Conservation (phyloP, 306 rosid genomes). For the Luffa acutangula region DNA sequence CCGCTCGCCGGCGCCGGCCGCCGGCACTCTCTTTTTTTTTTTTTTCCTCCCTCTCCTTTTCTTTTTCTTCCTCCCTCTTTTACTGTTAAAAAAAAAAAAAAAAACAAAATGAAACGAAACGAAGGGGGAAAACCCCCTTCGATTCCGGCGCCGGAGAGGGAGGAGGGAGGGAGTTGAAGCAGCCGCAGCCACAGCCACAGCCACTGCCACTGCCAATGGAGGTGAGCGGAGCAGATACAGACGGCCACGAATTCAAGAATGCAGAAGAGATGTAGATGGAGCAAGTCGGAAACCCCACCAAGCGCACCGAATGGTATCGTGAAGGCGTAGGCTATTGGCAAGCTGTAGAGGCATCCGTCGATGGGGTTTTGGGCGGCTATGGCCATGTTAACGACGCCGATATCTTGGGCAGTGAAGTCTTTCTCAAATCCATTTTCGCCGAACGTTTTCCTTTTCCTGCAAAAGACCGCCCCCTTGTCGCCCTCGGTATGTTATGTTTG, state of each 20-base stretch:
- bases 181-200: no score
- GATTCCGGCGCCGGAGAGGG: no score
- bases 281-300: slow-evolving; percentile 53
- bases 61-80: no score
- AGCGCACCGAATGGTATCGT: slow-evolving; percentile 65
- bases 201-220: slow-evolving; percentile 26
- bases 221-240: slow-evolving; percentile 51
- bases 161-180: neutral
- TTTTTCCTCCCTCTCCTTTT: no score
- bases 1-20: no score
- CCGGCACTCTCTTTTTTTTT: no score
- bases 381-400: slow-evolving; percentile 59
- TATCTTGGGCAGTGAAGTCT: slow-evolving; percentile 62
- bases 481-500: slow-evolving; percentile 56
- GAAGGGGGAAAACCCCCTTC: no score
- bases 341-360: slow-evolving; percentile 75
- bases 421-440: slow-evolving; percentile 48
- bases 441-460: slow-evolving; percentile 39
- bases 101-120: no score
- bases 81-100: no score
- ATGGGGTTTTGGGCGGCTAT: slow-evolving; percentile 87
- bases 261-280: slow-evolving; percentile 91
- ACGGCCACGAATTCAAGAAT: slow-evolving; percentile 55
- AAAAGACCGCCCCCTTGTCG: slow-evolving; percentile 46
- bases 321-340: slow-evolving; percentile 90